Conservation (phyloP, 2,329 filamentous ascomycete genomes). For the Colletotrichum kahawae region DNA sequence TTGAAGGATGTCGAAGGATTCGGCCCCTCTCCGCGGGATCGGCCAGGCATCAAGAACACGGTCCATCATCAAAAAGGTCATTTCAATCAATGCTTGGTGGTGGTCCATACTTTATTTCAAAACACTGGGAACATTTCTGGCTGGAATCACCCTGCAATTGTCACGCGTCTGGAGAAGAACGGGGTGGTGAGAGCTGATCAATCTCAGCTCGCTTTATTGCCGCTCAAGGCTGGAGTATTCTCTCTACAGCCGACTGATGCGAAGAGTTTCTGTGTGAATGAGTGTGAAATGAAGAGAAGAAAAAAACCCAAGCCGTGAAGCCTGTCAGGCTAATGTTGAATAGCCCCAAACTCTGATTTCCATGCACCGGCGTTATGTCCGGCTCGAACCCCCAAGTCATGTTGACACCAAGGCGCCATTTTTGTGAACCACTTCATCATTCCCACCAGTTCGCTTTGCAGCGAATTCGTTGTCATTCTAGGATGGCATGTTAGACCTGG, state of each 20-base stretch:
- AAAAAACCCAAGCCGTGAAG: not conserved
- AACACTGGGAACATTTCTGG: accelerated
- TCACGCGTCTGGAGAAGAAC: not conserved
- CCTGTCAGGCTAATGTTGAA: constrained; percentile 19
- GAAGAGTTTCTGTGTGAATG: not conserved
- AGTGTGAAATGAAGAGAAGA: not conserved
- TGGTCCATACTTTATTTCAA: accelerated
- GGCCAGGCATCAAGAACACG: not conserved
- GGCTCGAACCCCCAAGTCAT: not conserved
- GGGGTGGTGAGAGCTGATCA: not conserved
- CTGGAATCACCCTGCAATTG: not conserved
- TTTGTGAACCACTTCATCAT: not conserved
- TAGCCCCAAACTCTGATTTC: constrained; percentile 14
- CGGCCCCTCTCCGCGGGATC: not conserved
- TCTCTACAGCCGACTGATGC: not conserved
- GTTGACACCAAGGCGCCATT: not conserved
- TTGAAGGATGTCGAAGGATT: not conserved
- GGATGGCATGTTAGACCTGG: not conserved
- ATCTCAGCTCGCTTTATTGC: not conserved
- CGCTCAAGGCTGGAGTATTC: not conserved
- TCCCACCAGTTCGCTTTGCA: not conserved
- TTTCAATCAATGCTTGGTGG: not conserved
- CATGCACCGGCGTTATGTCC: not conserved
- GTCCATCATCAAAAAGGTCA: not conserved
- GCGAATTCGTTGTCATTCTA: not conserved